Base-by-base conservation (phyloP, 176 grass and related monocot species). In the Chrysopogon serrulatus region DNA sequence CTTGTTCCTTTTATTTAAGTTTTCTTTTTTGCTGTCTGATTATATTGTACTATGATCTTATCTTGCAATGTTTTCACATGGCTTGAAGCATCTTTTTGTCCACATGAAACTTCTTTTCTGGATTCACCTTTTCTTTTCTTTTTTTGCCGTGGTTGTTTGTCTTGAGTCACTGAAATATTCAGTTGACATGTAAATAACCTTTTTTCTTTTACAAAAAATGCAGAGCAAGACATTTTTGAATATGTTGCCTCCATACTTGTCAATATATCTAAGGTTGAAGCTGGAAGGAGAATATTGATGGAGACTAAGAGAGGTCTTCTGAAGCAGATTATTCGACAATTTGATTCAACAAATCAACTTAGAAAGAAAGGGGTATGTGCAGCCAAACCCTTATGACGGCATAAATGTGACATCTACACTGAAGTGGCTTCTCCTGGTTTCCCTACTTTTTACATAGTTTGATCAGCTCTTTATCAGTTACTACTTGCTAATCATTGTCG, bases 181-280 rank as follows among this genome's bases (percentile, higher is more conserved):
- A 53, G n/a, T 68, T 33, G 44, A 82, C 44, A 15, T 47, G 1
- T 76, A 74, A 68, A 51, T 27, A 44, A 39, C 16, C 24, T 59
- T 77, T n/a, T 0, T 39, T 84, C 28, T 82, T 6, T 69, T 48
- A 7, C 71, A 82, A 44, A 72, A 40, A 73, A 60, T 34, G 28
- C 71, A 90, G 93, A 90, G 68, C 73, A 95, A 84, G 93, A 98
- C 68, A 82, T 73, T 57, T 98, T 95, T 81, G 96, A 95, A 88
- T 81, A 95, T 86, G 89, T 93, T 45, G 89, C 92, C 36, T 93
- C 91, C 53, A 85, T 95, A 88, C 93, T 98, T 73, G 89, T 98
- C 76, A 98, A 98, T 81, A 93, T 98, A 84, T 98, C 93, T 63
- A 93, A 98, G 79, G 85, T 95, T 27, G 93, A 93, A 93, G 68